Base-by-base conservation (phyloP, 2,329 filamentous ascomycete species). In the Penicillium decumbens region DNA sequence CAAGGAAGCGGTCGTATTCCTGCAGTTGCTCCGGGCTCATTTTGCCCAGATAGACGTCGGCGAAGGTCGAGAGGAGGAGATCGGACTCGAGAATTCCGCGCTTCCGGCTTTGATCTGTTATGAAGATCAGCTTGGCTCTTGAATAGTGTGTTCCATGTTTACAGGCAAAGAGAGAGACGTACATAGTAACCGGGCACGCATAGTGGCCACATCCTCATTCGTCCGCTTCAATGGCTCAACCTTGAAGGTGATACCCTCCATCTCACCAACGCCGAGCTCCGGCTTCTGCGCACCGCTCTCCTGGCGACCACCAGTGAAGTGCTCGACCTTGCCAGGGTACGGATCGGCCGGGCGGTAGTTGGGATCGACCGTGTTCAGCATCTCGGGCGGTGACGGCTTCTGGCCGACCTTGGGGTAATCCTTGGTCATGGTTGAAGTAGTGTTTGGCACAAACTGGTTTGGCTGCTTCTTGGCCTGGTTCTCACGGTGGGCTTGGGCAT, bases 31-130 rank as follows among this genome's bases (percentile, higher is more conserved):
- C 72, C 5, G 76, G 71, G 1, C 80, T 81, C 88, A 98, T 95
- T 53, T 75, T 75, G 38, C 78, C 76, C 20, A 98, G 84, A 72
- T 95, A 80, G 47, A 78, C 76, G 59, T 92, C 83, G 57, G 93
- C 93, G 69, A 98, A 98, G 58, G 93, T 98, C 52, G 89, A 95
- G 59, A 97, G 87, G 56, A 98, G 83, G 47, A 98, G 88, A 71
- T 98, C 93, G 56, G 88, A 91, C 71, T 98, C 93, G 66, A 97
- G 85, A 59, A 88, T 97, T 61, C 93, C 93, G 68, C 93, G 85
- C 75, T 98, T 98, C 62, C 93, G 88, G 71, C 88, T 93, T 75
- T 98, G 93, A 77, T 98, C 92, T 96, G 64, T 27, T 18, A 4
- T 9, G 7, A n/a, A 27, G 13, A n/a, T 58, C 41, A 59, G 53